A percentile compares a stretch with the other conserved stretches of the same genome.
phyloP scores from a whole-genome alignment of 2,329 filamentous ascomycete genomes.

The Xylaria sp. region DNA sequence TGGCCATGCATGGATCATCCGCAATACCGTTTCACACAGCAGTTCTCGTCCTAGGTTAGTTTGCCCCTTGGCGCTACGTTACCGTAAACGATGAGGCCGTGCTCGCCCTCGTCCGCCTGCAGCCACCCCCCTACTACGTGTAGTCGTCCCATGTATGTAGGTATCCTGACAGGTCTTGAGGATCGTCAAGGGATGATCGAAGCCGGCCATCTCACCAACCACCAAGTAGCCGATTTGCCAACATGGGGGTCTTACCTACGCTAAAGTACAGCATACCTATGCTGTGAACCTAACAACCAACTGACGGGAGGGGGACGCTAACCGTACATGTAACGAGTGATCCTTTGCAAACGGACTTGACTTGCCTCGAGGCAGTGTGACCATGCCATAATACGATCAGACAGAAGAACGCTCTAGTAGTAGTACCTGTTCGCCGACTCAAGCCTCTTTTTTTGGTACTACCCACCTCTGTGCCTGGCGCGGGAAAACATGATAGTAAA shows the following conservation, averaged over 20 bases:
- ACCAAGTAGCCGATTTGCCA: conserved; percentile 11
- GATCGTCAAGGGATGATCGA: conserved; percentile 27
- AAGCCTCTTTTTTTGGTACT: conserved; percentile 2
- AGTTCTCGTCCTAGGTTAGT: conserved; percentile 3
- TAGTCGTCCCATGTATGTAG: conserved; percentile 10
- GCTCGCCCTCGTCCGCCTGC: not conserved
- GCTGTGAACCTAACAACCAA: conserved; percentile 21
- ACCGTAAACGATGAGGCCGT: conserved; percentile 21
- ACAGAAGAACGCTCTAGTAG: conserved; percentile 9
- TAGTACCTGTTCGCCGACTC: not conserved
- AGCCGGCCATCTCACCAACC: conserved; percentile 17
- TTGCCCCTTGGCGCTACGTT: conserved; percentile 19
- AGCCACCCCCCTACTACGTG: conserved; percentile 18
- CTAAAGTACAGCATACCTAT: not conserved
- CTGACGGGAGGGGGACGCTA: conserved; percentile 28
- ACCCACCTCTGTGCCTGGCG: conserved; percentile 5
- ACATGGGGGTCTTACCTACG: conserved; percentile 7
- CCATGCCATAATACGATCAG: conserved; percentile 15
- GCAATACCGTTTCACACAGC: conserved; percentile 17
- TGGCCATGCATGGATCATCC: conserved; percentile 28
- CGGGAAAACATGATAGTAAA: not conserved
- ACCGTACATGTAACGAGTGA: conserved; percentile 22
- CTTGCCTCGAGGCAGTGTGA: conserved; percentile 11
- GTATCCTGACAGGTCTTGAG: conserved; percentile 6
- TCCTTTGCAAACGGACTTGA: conserved; percentile 25